Conservation (phyloP, 179 eudicot genomes). For the Carnegiea gigantea region DNA sequence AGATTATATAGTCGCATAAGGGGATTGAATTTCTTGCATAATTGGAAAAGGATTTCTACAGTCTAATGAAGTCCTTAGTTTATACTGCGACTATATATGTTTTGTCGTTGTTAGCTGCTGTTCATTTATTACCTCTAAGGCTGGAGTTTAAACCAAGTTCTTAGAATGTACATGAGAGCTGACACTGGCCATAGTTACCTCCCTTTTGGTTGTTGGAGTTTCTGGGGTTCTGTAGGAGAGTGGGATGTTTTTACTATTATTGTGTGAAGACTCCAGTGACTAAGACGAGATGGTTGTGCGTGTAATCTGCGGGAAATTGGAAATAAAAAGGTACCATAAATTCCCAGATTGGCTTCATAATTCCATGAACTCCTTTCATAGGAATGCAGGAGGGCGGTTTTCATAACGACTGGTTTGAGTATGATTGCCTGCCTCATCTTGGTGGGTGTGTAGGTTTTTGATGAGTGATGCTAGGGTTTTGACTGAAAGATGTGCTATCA, state of each 20-base stretch:
- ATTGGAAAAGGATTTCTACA: background rate
- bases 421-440: background rate
- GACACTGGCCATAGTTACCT: background rate
- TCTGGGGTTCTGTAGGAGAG: background rate
- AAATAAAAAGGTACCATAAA: background rate
- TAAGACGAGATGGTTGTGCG: background rate
- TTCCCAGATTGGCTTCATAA: background rate
- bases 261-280: background rate
- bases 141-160: background rate
- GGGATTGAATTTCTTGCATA: background rate
- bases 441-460: background rate
- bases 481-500: too few species aligned
- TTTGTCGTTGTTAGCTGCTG: background rate
- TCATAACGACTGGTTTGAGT: background rate
- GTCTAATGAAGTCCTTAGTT: too few species aligned
- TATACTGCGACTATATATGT: background rate
- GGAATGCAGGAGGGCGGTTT: background rate
- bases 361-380: background rate
- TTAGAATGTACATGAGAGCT: background rate
- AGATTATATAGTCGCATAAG: background rate
- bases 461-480: background rate
- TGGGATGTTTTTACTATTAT: background rate
- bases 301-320: constrained; percentile 4
- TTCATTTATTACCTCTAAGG: background rate
- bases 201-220: background rate